Base-by-base conservation (phyloP, 805 yeast genomes). In the Ogataea kodamae region DNA sequence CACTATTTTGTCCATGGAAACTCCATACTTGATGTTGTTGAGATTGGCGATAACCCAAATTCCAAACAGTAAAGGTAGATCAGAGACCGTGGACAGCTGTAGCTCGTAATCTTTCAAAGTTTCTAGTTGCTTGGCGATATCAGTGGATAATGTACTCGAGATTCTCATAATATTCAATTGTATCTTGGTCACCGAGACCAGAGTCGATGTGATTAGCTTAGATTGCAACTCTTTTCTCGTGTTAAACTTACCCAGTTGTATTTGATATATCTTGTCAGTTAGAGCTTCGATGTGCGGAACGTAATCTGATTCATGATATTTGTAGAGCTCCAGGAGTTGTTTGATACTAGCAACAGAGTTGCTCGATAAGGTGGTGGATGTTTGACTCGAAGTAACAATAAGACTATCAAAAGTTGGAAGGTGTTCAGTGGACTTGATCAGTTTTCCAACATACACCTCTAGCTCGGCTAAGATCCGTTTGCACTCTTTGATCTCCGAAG, bases 41-140 rank as follows among this genome's bases (percentile, higher is more conserved):
- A 80, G 60, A 27, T 62, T 66, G 43, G 83, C 89, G 28, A 82
- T 67, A 3, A 81, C 42, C 55, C 76, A 70, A n/a, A 81, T 62
- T 1, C 92, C 92, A 52, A 82, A 81, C 1, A 82, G 57, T 9
- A 82, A 52, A 0, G 95, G 95, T 17, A 84, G 51, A 52, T 84
- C 92, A 9, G 74, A 65, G 1, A 81, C 74, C 9, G 52, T 42
- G 9, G 61, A 56, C 9, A 60, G 35, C 15, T 48, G 53, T 7
- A 59, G 36, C 36, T 65, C 67, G 16, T 40, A 31, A 5, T 49
- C 51, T 38, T 57, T 65, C n/a, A 65, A 38, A 1, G 34, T 22
- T 9, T 52, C 44, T 13, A 68, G 40, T 25, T 53, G 53, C 10
- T 45, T 50, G 7, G 57, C 45, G 23, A 66, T 48, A 5, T 62